Conservation (phyloP, 495 filamentous ascomycete species). For the Pseudoneurospora amorphoporcata region DNA sequence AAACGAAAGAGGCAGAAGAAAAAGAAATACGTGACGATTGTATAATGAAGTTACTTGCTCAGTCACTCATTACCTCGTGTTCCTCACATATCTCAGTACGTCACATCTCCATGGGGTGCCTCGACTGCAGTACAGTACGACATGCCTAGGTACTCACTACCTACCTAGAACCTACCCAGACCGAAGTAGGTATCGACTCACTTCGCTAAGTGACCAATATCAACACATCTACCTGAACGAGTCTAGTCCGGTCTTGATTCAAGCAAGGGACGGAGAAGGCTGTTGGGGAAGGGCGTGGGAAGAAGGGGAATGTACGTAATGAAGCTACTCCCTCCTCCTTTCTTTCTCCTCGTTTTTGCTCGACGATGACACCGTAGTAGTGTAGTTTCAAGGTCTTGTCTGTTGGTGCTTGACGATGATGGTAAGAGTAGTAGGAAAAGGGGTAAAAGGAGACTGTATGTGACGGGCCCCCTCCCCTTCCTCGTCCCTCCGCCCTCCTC, state of each 20-base stretch:
- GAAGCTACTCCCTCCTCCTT: too few relatives aligned
- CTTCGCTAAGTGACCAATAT: not conserved
- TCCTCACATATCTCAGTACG: too few relatives aligned
- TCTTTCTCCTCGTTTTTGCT: not conserved
- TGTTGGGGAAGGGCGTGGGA: too few relatives aligned
- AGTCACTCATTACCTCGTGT: too few relatives aligned
- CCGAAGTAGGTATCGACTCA: not conserved
- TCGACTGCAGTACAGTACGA: too few relatives aligned
- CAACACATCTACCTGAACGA: not conserved
- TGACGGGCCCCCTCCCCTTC: not conserved
- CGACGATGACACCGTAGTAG: not conserved
- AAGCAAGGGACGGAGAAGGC: not conserved
- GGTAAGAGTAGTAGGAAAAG: not conserved
- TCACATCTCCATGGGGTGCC: too few relatives aligned
- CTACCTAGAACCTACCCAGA: too few relatives aligned
- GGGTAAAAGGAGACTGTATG: too few relatives aligned
- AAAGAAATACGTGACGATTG: too few relatives aligned
- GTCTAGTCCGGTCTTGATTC: not conserved
- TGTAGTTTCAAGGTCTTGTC: not conserved
- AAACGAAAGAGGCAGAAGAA: too few relatives aligned
- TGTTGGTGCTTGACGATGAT: not conserved
- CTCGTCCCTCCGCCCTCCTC: not conserved
- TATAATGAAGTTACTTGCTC: too few relatives aligned
- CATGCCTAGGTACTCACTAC: too few relatives aligned
- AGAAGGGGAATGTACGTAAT: not conserved